Base-by-base conservation (phyloP, 495 filamentous ascomycete species). In the Clohesyomyces aquaticus region DNA sequence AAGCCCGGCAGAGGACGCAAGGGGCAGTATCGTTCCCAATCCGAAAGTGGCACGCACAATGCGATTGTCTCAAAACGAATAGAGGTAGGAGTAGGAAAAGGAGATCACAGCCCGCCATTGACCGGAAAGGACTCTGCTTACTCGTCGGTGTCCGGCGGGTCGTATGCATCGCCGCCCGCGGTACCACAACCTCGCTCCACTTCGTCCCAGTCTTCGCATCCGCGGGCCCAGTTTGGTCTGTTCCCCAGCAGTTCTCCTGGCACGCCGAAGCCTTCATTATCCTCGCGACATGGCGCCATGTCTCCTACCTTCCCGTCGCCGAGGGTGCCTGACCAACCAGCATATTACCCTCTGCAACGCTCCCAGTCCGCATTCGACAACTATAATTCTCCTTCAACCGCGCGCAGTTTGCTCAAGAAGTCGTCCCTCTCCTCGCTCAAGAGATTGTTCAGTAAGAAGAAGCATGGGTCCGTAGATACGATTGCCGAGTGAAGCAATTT, bases 101-200 rank as follows among this genome's bases (percentile, higher is more conserved):
- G 50, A 9, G 63, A 66, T 10, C 41, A 41, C 46, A 70, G 67
- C 22, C 67, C 67, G 1, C 67, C 63, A 4, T 47, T 70, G 32
- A 70, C 67, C 2, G 67, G 62, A 42, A 65, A 70, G 42, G 67
- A 70, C 32, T 70, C 67, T 19, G 67, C 67, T 3, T 70, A 70
- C 59, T 70, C 67, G 11, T 70, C 67, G 1, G 59, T 70, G 8
- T 70, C 67, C 27, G 66, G 61, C 1, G 67, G 52, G 2, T 70
- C 67, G 6, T 70, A 63, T 32, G 67, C 63, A 6, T 66, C 67
- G 19, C 63, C 67, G 19, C 63, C 67, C 8, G 59, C 57, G 38
- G 38, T 21, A 14, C n/a, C 43, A 4, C 62, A 62, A 27, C 59
- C 62, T 55, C 53, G 53, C 27, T 61, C 66, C 1, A 51, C 66